Conservation (phyloP, 148 eudicot genomes). For the Persicaria tinctoria region DNA sequence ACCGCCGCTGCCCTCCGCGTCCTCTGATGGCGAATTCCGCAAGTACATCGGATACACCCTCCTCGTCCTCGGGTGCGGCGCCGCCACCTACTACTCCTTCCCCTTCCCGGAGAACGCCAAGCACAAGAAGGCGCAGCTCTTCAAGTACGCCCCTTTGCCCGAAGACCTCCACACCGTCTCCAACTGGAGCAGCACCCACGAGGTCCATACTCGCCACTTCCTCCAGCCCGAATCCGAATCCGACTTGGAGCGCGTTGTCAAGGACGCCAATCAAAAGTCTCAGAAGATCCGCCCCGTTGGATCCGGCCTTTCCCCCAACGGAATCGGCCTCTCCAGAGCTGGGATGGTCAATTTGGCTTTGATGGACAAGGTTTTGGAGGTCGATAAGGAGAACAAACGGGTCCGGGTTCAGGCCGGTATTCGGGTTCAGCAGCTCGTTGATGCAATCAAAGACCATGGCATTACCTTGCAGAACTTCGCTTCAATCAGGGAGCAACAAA, state of each 20-base stretch:
- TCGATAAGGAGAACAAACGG: constrained; percentile 60
- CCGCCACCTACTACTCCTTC: constrained; percentile 88
- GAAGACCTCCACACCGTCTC: constrained; percentile 72
- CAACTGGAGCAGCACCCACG: constrained; percentile 95
- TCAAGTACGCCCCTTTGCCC: constrained; percentile 80
- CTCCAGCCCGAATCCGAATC: constrained; percentile 54
- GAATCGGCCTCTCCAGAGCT: constrained; percentile 76
- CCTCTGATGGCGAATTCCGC: constrained; percentile 52
- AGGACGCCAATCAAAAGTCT: constrained; percentile 34
- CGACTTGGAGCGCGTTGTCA: constrained; percentile 43
- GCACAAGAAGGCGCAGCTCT: constrained; percentile 79
- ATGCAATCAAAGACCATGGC: constrained; percentile 72
- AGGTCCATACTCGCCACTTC: constrained; percentile 62
- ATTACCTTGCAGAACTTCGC: constrained; percentile 92
- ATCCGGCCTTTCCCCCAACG: constrained; percentile 80
- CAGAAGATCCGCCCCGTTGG: constrained; percentile 82
- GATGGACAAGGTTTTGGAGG: constrained; percentile 84
- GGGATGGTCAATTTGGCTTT: constrained; percentile 89
- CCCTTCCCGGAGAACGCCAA: constrained; percentile 75
- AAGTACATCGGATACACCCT: constrained; percentile 71
- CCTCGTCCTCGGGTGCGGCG: constrained; percentile 60
- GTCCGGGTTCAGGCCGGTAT: constrained; percentile 83
- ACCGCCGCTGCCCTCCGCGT: constrained; percentile 30
- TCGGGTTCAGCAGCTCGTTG: constrained; percentile 88
- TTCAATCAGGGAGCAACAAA: constrained; percentile 85